Conservation (phyloP, 1,139 yeast species). For the Sugiyamaella castrensis region DNA sequence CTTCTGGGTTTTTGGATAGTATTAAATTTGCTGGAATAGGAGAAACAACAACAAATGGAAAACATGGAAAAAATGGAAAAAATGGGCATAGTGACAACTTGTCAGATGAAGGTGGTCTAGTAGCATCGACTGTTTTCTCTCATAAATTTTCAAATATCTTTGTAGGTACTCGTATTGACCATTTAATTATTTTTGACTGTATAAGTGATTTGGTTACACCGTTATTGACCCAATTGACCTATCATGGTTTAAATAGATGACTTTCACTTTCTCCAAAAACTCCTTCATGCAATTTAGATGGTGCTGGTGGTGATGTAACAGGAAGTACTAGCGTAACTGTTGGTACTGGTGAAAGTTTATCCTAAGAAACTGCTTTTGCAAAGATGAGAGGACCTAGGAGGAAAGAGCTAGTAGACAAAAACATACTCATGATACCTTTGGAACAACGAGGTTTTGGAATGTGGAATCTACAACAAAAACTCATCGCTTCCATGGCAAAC, state of each 20-base stretch:
- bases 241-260: slow-evolving; percentile 82
- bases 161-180: slow-evolving; percentile 38
- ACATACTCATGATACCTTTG: too few species aligned
- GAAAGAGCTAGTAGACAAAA: too few species aligned
- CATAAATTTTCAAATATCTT: slow-evolving; percentile 34
- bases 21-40: slow-evolving; percentile 1
- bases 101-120: background rate
- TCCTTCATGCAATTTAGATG: background rate
- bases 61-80: too few species aligned
- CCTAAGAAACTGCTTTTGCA: too few species aligned
- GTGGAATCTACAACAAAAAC: too few species aligned
- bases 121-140: background rate
- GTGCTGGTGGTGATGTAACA: background rate
- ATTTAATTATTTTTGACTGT: slow-evolving; percentile 72
- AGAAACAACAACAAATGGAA: background rate
- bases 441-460: too few species aligned
- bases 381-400: too few species aligned
- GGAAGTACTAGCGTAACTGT: too few species aligned
- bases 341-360: too few species aligned
- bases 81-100: slow-evolving; percentile 2
- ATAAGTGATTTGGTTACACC: slow-evolving; percentile 71
- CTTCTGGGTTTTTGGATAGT: slow-evolving; percentile 3
- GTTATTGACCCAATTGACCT: slow-evolving; percentile 71
- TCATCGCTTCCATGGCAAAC: too few species aligned
- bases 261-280: slow-evolving; percentile 27